Conservation (phyloP, 805 yeast genomes). For the Teunomyces funiuensis region DNA sequence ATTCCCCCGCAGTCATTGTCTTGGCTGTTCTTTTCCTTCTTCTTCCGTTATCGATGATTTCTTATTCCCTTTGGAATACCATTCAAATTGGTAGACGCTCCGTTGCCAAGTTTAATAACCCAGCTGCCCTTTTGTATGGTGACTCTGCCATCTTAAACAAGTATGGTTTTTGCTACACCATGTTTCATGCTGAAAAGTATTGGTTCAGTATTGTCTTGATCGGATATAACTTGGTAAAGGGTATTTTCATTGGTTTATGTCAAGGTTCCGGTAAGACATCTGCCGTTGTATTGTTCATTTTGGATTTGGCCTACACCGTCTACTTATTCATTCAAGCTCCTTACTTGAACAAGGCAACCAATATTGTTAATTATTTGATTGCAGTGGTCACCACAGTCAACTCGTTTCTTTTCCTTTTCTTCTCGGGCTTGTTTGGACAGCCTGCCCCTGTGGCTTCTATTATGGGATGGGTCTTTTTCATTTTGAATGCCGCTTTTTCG, state of each 20-base stretch:
- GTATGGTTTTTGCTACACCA: constrained; percentile 87
- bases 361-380: constrained; percentile 70
- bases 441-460: constrained; percentile 75
- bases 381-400: constrained; percentile 72
- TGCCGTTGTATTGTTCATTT: constrained; percentile 69
- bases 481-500: constrained; percentile 86
- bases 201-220: constrained; percentile 78
- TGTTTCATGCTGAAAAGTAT: constrained; percentile 77
- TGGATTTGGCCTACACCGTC: constrained; percentile 70
- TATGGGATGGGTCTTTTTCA: constrained; percentile 90
- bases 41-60: constrained; percentile 57
- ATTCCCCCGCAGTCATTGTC: constrained; percentile 87
- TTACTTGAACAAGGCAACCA: constrained; percentile 80
- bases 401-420: constrained; percentile 82
- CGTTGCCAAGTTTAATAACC: constrained; percentile 60
- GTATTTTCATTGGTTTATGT: constrained; percentile 72
- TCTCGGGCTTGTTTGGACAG: constrained; percentile 81
- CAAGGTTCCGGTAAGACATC: constrained; percentile 83
- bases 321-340: constrained; percentile 67
- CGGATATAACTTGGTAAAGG: constrained; percentile 61
- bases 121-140: constrained; percentile 86
- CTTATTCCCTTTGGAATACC: constrained; percentile 68
- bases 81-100: constrained; percentile 62
- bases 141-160: constrained; percentile 68
- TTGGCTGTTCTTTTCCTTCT: constrained; percentile 72